Base-by-base conservation (phyloP, 768 basidiomycete genomes). In the Leccinum uliginosum region DNA sequence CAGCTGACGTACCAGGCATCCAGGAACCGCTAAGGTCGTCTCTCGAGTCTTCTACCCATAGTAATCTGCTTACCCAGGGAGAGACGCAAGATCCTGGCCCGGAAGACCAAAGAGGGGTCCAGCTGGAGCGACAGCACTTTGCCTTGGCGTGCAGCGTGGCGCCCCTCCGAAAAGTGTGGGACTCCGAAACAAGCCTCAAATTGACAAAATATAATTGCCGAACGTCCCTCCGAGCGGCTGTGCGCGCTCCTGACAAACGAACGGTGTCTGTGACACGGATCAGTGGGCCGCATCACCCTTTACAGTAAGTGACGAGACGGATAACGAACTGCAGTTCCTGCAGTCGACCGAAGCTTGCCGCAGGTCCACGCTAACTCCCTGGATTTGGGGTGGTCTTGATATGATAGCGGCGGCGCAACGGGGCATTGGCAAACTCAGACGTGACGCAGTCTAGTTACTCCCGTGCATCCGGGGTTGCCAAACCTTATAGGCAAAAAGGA, bases 401-500 rank as follows among this genome's bases (percentile, higher is more conserved):
- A 21, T 23, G 32, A 38, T 24, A 47, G 15, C 26, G 46, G 46
- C 23, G 46, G 46, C 34, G 53, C 43, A 46, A 55, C 46, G 29
- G n/a, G 48, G 27, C 48, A 24, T 40, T 35, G 15, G 34, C 34
- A 12, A 24, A 17, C 40, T 23, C 19, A 49, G 32, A 19, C 14
- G 23, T 44, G 44, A 51, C 34, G 27, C 34, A 10, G 14, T 23
- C n/a, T n/a, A 23, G 51, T 43, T 15, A 48, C 50, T 14, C 49
- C 11, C 47, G 14, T 48, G 19, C 43, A 51, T 15, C 34, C 26
- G 30, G 8, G 30, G 38, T 40, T 46, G 24, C 35, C 34, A 26
- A 55, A 40, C 48, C 34, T 32, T 19, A 53, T 50, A 35, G 45
- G 55, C 57, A 45, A 59, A 65, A 49, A 52, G 26, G 40, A 34